Conservation (phyloP, 768 basidiomycete species). For the Hydnum rufescens region DNA sequence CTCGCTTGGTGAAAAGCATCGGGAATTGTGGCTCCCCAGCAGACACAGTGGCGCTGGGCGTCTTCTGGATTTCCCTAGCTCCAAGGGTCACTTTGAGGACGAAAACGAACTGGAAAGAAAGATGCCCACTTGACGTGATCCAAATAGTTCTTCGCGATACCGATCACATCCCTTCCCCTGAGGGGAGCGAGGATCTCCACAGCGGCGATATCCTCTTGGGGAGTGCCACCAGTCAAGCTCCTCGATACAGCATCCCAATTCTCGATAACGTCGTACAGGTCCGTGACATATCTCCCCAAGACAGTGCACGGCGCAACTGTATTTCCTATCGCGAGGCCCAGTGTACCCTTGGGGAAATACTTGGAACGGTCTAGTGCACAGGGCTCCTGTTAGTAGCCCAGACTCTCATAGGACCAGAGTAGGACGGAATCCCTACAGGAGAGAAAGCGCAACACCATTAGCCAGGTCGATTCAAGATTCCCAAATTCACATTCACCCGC, state of each 20-base stretch:
- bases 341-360: background rate
- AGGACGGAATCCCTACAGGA: too few species aligned
- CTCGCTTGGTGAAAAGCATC: slow-evolving; percentile 18
- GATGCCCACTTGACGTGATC: slow-evolving; percentile 10
- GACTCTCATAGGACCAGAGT: too few species aligned
- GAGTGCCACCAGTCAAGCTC: background rate
- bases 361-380: background rate
- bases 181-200: slow-evolving; percentile 14
- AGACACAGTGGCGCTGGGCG: slow-evolving; percentile 2
- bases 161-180: slow-evolving; percentile 14
- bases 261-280: background rate
- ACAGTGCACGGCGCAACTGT: background rate
- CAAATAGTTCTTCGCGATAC: slow-evolving; percentile 16
- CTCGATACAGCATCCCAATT: background rate
- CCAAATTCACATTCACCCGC: too few species aligned
- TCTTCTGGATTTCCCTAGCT: too few species aligned
- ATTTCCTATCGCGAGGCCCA: background rate
- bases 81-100: too few species aligned
- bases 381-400: too few species aligned
- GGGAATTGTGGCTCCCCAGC: slow-evolving; percentile 11
- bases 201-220: slow-evolving; percentile 8
- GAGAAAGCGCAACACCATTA: too few species aligned
- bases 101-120: too few species aligned
- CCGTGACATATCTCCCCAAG: background rate
- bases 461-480: too few species aligned